Percentiles rank a stretch among this genome's conserved stretches.
These are phyloP conservation scores for Colletotrichum cuscutae DNA, from an alignment of 2,329 filamentous ascomycete genomes.

Conservation along the genomic window DNA sequence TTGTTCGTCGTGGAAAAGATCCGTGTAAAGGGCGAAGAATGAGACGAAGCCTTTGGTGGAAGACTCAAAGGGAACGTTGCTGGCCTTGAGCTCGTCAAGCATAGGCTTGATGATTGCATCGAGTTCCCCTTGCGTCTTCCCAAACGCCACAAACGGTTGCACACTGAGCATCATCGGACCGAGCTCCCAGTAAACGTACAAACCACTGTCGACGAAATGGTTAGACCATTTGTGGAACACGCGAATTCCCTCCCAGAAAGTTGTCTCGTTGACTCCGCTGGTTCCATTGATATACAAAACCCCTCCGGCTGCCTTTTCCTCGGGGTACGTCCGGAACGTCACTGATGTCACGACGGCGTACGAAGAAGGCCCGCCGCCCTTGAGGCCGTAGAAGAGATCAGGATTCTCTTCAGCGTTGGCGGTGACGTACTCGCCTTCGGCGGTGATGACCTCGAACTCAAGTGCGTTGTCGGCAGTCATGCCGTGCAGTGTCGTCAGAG, in stretches of 20 bases:
- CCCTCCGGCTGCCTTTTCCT: slow-evolving; percentile 54
- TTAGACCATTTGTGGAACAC: slow-evolving; percentile 57
- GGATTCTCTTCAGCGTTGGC: slow-evolving; percentile 56
- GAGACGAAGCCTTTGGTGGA: slow-evolving; percentile 43
- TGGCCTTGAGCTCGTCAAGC: slow-evolving; percentile 44
- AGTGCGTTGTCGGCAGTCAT: slow-evolving; percentile 58
- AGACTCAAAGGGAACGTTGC: slow-evolving; percentile 43
- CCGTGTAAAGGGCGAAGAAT: slow-evolving; percentile 49
- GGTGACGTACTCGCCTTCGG: slow-evolving; percentile 52
- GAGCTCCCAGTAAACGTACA: slow-evolving; percentile 57
- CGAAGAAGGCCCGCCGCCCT: slow-evolving; percentile 62
- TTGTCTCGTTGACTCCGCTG: slow-evolving; percentile 47
- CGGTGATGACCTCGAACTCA: slow-evolving; percentile 57
- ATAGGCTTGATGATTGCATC: slow-evolving; percentile 48
- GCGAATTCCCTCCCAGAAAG: slow-evolving; percentile 59
- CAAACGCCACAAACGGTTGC: slow-evolving; percentile 49
- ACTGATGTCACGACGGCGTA: slow-evolving; percentile 63
- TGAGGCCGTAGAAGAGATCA: slow-evolving; percentile 68
- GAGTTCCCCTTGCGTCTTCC: slow-evolving; percentile 47
- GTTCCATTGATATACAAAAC: slow-evolving; percentile 50
- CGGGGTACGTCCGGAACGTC: slow-evolving; percentile 62
- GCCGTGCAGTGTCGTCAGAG: slow-evolving; percentile 57
- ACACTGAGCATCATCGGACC: slow-evolving; percentile 50
- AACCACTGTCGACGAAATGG: slow-evolving; percentile 51
- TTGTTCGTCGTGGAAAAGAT: slow-evolving; percentile 49